Evolutionary conservation across 495 filamentous ascomycete species (phyloP).

Genomic region (Aspergillus cristatus): DNA sequence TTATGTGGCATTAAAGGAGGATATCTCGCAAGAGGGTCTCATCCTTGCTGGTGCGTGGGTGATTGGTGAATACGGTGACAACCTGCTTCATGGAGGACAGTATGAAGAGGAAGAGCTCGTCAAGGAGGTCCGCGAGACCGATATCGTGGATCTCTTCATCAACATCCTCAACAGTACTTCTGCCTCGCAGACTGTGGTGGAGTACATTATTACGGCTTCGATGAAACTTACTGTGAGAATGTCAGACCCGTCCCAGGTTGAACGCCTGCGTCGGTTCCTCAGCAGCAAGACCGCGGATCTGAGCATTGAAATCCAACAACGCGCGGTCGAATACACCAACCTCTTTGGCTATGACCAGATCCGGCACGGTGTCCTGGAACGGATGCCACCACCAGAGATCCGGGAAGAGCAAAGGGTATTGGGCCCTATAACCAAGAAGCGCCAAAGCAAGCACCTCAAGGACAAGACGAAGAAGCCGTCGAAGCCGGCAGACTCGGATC

Average conservation of each 20-base stretch:
- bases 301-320: conserved; percentile 91
- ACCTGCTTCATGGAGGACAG: conserved; percentile 74
- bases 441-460: conserved; percentile 59
- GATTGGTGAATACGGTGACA: conserved; percentile 94
- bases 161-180: conserved; percentile 92
- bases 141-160: conserved; percentile 82
- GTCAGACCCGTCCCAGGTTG: conserved; percentile 70
- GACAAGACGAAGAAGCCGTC: conserved; percentile 62
- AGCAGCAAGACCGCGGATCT: conserved; percentile 67
- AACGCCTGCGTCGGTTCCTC: conserved; percentile 71
- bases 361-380: conserved; percentile 81
- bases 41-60: conserved; percentile 95
- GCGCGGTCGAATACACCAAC: conserved; percentile 90
- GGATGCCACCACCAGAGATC: conserved; percentile 95
- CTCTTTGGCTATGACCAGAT: conserved; percentile 85
- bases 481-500: conserved; percentile 81
- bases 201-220: conserved; percentile 90
- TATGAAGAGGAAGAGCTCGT: conserved; percentile 95
- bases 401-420: conserved; percentile 85
- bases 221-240: conserved; percentile 94
- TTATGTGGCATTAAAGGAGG: conserved; percentile 80
- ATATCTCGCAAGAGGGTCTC: conserved; percentile 93
- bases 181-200: conserved; percentile 74
- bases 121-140: conserved; percentile 78
- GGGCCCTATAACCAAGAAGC: conserved; percentile 75